phyloP scores from a whole-genome alignment of 768 basidiomycete species.

The Sistotremastrum suecicum region DNA sequence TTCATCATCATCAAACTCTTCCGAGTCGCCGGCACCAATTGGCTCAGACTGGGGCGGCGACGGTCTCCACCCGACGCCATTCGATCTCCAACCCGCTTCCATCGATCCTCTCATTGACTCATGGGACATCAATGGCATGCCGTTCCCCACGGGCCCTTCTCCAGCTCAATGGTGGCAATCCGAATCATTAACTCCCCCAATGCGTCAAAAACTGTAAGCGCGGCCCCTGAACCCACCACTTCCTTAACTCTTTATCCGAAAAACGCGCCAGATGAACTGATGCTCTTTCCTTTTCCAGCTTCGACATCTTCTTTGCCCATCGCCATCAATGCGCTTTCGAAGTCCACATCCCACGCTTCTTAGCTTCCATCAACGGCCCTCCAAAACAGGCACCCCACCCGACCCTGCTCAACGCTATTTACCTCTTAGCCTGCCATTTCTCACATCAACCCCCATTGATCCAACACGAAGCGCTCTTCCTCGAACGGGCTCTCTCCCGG shows the following conservation, averaged over 20 bases:
- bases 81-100: too few species aligned
- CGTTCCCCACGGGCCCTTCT: slow-evolving; percentile 2
- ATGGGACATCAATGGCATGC: slow-evolving; percentile 2
- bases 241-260: neutral
- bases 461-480: slow-evolving; percentile 29
- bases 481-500: slow-evolving; percentile 34
- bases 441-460: slow-evolving; percentile 25
- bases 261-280: too few species aligned
- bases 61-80: too few species aligned
- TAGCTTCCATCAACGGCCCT: slow-evolving; percentile 20
- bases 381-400: slow-evolving; percentile 31
- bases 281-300: slow-evolving; percentile 17
- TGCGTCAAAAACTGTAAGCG: slow-evolving; percentile 8
- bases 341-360: slow-evolving; percentile 35
- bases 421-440: slow-evolving; percentile 45
- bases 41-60: too few species aligned
- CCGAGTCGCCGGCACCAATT: too few species aligned
- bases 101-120: neutral
- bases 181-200: slow-evolving; percentile 3
- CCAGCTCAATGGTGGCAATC: slow-evolving; percentile 4
- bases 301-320: slow-evolving; percentile 45
- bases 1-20: too few species aligned
- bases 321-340: slow-evolving; percentile 53
- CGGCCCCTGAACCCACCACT: neutral
- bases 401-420: slow-evolving; percentile 45